These are phyloP conservation scores for Thermomucor indicae-seudaticae DNA, from an alignment of 371 early-diverging fungal species.

Conservation along the genomic window DNA sequence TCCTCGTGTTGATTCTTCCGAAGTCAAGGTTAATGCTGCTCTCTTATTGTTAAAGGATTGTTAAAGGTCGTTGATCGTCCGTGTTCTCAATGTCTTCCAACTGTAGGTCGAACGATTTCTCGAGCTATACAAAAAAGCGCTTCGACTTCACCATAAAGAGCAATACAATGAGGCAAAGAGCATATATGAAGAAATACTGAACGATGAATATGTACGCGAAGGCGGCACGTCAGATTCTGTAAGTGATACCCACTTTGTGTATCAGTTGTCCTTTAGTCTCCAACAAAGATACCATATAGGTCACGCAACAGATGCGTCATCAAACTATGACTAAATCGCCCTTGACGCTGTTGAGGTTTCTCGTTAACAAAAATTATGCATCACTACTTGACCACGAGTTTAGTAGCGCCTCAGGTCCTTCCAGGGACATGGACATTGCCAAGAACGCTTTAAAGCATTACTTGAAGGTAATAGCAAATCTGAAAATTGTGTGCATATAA, in stretches of 20 bases:
- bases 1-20: constrained; percentile 21
- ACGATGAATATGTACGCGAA: constrained; percentile 40
- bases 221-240: constrained; percentile 30
- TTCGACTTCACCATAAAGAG: constrained; percentile 46
- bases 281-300: constrained; percentile 1
- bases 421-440: constrained; percentile 17
- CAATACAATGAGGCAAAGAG: constrained; percentile 32
- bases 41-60: background rate
- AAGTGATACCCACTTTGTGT: constrained; percentile 3
- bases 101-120: constrained; percentile 48
- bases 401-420: background rate
- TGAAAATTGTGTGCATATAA: background rate
- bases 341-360: constrained; percentile 39
- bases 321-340: constrained; percentile 23
- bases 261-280: background rate
- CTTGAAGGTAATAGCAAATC: constrained; percentile 35
- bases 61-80: background rate
- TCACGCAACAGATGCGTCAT: constrained; percentile 1
- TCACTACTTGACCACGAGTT: constrained; percentile 46
- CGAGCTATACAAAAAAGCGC: constrained; percentile 42
- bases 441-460: constrained; percentile 46
- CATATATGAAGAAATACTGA: constrained; percentile 40
- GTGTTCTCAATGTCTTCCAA: background rate
- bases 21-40: constrained; percentile 19
- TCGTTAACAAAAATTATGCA: constrained; percentile 63